Percentiles rank a stretch among this genome's conserved stretches.
phyloP scores from a whole-genome alignment of 2,329 filamentous ascomycete species.

The Claviceps sorghi region DNA sequence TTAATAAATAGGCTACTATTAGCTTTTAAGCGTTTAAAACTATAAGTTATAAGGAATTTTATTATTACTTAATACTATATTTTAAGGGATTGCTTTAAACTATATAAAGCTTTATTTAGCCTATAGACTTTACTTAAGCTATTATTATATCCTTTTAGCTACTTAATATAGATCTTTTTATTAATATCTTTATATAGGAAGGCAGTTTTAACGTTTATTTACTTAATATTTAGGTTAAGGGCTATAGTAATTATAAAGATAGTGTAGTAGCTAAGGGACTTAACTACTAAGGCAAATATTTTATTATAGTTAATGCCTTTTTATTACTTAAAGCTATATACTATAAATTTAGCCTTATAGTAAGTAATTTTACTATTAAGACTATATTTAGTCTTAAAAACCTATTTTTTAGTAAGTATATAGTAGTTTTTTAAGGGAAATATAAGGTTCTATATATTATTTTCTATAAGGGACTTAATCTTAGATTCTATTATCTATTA shows the following conservation, averaged over 20 bases:
- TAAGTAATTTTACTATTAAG: background rate
- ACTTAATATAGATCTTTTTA: background rate
- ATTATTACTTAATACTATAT: background rate
- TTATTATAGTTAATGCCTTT: background rate
- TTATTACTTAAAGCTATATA: background rate
- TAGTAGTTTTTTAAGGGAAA: background rate
- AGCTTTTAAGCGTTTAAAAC: no score
- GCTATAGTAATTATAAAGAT: background rate
- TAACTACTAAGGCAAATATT: background rate
- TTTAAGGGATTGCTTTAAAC: background rate
- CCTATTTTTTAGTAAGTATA: background rate
- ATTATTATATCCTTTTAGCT: background rate
- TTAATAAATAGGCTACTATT: no score
- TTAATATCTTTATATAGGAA: background rate
- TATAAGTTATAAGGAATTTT: background rate
- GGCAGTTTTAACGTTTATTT: background rate
- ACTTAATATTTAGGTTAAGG: background rate
- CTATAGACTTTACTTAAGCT: background rate
- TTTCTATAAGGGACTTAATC: background rate
- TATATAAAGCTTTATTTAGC: background rate
- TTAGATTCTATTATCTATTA: background rate
- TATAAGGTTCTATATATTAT: background rate
- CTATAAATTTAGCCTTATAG: background rate
- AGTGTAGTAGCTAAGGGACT: background rate
- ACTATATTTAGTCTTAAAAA: background rate